Evolutionary conservation across 441 rosid species (phyloP).

Genomic region (Manihot esculenta): DNA sequence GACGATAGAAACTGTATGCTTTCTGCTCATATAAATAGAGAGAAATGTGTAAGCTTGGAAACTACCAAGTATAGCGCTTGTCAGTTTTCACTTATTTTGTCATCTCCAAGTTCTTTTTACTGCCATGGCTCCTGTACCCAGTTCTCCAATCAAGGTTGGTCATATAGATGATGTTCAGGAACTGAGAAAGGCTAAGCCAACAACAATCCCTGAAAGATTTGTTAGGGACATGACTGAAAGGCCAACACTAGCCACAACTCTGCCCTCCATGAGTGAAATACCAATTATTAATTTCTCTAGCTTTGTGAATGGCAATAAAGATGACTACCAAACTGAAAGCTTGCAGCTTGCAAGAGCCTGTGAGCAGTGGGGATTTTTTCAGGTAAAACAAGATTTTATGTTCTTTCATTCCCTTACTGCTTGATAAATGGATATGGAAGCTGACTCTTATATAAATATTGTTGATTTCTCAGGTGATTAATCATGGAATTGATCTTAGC

Average conservation of each 20-base stretch:
- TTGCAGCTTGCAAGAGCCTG: constrained; percentile 35
- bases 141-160: constrained; percentile 33
- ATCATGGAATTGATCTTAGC: constrained; percentile 41
- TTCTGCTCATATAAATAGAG: constrained; percentile 18
- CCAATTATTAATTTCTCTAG: constrained; percentile 40
- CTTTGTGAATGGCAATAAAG: constrained; percentile 16
- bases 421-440: not conserved
- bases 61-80: not conserved
- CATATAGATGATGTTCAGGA: constrained; percentile 52
- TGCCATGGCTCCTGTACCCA: constrained; percentile 26
- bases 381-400: constrained; percentile 19
- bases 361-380: constrained; percentile 52
- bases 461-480: constrained; percentile 31
- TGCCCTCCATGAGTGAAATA: constrained; percentile 18
- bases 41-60: not conserved
- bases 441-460: not conserved
- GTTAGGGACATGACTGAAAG: constrained; percentile 36
- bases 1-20: not conserved
- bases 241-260: constrained; percentile 18
- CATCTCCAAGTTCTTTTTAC: not conserved
- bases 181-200: constrained; percentile 34
- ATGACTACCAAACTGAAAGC: constrained; percentile 18
- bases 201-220: constrained; percentile 37
- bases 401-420: not conserved
- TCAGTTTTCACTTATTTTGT: not conserved